Evolutionary conservation across 768 basidiomycete genomes (phyloP).

Genomic region (Hygrophoropsis aurantiaca): DNA sequence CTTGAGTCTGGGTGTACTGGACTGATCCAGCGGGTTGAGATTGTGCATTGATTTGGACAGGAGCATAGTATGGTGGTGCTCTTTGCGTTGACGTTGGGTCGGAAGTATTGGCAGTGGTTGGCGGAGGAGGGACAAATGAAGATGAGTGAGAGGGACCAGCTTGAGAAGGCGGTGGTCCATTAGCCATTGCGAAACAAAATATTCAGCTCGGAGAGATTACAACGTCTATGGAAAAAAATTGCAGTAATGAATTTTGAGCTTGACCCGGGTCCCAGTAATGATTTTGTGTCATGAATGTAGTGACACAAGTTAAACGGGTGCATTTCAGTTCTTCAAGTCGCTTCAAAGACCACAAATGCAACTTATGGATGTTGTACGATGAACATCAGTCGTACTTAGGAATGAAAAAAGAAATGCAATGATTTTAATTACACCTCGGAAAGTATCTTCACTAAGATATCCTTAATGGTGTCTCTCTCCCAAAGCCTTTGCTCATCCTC

Average conservation of each 20-base stretch:
- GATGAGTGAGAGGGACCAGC: conserved; percentile 36
- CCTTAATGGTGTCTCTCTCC: conserved; percentile 59
- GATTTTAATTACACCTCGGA: conserved; percentile 42
- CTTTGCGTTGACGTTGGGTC: conserved; percentile 7
- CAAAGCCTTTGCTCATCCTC: conserved; percentile 21
- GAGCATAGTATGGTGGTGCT: conserved; percentile 11
- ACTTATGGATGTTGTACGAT: no score
- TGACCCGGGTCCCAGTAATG: no score
- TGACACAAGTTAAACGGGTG: no score
- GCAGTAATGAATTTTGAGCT: no score
- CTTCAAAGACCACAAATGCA: no score
- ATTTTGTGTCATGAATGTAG: no score
- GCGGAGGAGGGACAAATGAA: conserved; percentile 3
- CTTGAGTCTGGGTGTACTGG: conserved; percentile 22
- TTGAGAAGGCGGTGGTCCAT: conserved; percentile 40
- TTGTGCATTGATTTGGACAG: conserved; percentile 14
- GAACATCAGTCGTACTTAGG: no score
- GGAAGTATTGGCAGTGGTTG: conserved; percentile 5
- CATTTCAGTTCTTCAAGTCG: no score
- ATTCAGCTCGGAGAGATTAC: no score
- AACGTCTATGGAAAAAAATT: no score
- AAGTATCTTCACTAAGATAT: conserved; percentile 60
- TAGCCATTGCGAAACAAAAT: conserved; percentile 30
- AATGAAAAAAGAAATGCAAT: not conserved
- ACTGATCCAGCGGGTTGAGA: conserved; percentile 7